Evolutionary conservation across 116 monocot species (phyloP), one percentile per base, ranked within the genome.

Genomic region (Zostera marina): DNA sequence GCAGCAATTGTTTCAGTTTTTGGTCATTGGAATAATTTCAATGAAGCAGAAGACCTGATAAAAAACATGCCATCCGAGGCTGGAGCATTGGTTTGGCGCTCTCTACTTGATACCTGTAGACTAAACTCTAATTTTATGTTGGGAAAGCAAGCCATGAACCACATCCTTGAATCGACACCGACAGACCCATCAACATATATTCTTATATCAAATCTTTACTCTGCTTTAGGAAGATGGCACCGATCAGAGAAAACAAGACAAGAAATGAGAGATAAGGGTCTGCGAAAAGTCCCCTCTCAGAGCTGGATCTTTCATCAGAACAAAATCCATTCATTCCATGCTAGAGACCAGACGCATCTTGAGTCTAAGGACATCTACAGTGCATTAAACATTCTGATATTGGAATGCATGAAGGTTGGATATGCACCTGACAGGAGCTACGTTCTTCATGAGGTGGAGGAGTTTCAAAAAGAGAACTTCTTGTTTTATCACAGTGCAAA

Each of bases 381-480:
- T 20, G 86, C 70, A 11, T 60, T 99, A 70, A 79, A 91, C 46
- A 68, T 98, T 49, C 39, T 98, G 73, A 83, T 99, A 12, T 32
- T 81, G 51, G 98, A 90, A 65, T 78, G 86, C 44, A 74, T 84
- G 77, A 90, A 79, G 69, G 73, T 68, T 44, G 91, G 98, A 47
- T 91, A 99, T 49, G 75, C 71, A 38, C 91, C 91, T 0, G 83
- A 99, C 42, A 91, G 86, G 11, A 79, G 77, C 46, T 91, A 81
- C 52, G 98, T 99, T 60, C 74, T 99, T n/a, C 98, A 98, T 42
- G 98, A 98, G 44, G 98, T 77, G 22, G 98, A 90, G 54, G 98
- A 98, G 49, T 79, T 78, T 58, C 98, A 98, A 66, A 98, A 98
- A 73, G 86, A 63, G 39, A 66, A 90, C 32, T 98, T 98, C 64